phyloP scores from a whole-genome alignment of 2,329 filamentous ascomycete species.

The Penicillium decumbens region DNA sequence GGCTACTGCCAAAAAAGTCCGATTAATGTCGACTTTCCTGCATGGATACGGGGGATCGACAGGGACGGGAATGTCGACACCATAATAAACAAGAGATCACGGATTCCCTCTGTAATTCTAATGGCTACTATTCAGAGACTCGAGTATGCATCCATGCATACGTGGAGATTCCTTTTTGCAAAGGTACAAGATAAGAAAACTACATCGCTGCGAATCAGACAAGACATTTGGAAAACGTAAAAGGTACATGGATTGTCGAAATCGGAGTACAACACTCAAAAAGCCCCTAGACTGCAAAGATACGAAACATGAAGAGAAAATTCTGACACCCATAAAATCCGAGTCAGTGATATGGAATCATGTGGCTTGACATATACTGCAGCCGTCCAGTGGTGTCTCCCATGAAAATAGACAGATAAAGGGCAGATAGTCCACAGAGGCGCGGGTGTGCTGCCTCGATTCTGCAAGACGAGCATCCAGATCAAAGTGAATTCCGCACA shows the following conservation, averaged over 20 bases:
- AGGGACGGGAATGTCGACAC: slow-evolving; percentile 14
- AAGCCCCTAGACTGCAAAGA: slow-evolving; percentile 15
- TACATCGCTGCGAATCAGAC: neutral
- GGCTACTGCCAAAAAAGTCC: neutral
- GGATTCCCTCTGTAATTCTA: neutral
- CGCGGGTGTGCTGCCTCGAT: neutral
- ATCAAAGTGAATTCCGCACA: neutral
- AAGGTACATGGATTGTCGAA: slow-evolving; percentile 24
- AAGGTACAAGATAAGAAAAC: neutral
- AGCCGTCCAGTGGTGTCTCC: neutral
- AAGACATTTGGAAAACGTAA: slow-evolving; percentile 7
- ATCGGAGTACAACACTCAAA: slow-evolving; percentile 18
- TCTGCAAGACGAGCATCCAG: neutral
- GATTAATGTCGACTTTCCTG: neutral
- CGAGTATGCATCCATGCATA: neutral
- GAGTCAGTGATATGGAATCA: neutral
- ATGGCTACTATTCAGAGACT: neutral
- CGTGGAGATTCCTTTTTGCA: neutral
- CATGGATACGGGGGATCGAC: slow-evolving; percentile 20
- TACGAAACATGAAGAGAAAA: slow-evolving; percentile 16
- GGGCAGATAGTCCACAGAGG: neutral
- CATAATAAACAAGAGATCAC: slow-evolving; percentile 12
- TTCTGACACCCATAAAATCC: slow-evolving; percentile 2
- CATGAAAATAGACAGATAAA: slow-evolving; percentile 4
- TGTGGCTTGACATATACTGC: neutral